A percentile compares a stretch with the other conserved stretches of the same genome.
Conservation (phyloP, 768 basidiomycete species). For the Coprinopsis cinerea region DNA sequence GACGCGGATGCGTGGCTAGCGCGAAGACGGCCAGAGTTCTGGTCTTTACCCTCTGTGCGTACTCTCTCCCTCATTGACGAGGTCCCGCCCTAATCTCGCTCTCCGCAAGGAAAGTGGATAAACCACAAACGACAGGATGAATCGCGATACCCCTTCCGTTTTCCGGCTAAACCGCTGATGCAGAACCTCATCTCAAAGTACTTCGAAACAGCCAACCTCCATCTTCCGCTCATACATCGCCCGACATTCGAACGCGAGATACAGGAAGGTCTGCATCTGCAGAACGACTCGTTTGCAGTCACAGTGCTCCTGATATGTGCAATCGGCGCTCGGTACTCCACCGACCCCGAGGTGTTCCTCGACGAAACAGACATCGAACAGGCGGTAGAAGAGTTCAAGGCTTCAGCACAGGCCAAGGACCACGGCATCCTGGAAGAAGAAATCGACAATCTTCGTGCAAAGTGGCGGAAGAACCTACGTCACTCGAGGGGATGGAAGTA, state of each 20-base stretch:
- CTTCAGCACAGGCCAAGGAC: not conserved
- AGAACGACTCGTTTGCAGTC: constrained; percentile 46
- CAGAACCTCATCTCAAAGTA: constrained; percentile 52
- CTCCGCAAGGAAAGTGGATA: too few species aligned
- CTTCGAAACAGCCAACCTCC: constrained; percentile 50
- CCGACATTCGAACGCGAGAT: constrained; percentile 58
- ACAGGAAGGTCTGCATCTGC: constrained; percentile 41
- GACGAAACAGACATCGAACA: constrained; percentile 25
- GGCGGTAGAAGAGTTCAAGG: not conserved
- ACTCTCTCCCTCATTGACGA: too few species aligned
- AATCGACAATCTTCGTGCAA: not conserved
- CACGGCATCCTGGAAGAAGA: too few species aligned
- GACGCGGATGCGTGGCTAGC: too few species aligned
- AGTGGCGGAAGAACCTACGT: constrained; percentile 5
- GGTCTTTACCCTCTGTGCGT: too few species aligned
- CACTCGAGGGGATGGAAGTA: constrained; percentile 60
- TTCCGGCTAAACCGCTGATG: constrained; percentile 49
- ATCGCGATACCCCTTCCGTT: constrained; percentile 16
- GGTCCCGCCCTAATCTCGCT: too few species aligned
- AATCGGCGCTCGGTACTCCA: constrained; percentile 49
- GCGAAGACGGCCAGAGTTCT: too few species aligned
- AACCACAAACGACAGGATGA: constrained; percentile 8
- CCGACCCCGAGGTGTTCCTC: constrained; percentile 50
- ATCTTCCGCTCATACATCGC: constrained; percentile 66
- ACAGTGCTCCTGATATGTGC: constrained; percentile 70